Evolutionary conservation across 2,329 filamentous ascomycete species (phyloP).

Genomic region (Colletotrichum tropicale): DNA sequence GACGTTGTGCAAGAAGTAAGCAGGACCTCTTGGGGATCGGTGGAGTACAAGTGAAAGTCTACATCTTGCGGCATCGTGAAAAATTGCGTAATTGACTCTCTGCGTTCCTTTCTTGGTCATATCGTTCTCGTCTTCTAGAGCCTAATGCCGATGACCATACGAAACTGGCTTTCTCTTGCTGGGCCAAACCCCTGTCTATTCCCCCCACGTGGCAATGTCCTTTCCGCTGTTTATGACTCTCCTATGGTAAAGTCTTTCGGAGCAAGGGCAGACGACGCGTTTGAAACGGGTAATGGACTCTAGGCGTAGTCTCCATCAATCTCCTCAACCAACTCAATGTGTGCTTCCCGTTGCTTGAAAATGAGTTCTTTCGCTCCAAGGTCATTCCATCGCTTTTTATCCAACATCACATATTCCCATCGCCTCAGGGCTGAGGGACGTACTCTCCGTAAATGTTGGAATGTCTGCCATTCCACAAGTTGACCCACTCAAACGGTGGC

Average conservation of each 20-base stretch:
- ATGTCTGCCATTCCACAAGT: not conserved
- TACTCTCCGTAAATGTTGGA: not conserved
- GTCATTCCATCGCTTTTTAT: not conserved
- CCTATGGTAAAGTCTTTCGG: not conserved
- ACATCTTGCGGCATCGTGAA: not conserved
- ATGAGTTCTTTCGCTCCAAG: not conserved
- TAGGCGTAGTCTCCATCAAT: not conserved
- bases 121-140: not conserved
- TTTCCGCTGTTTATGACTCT: not conserved
- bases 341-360: not conserved
- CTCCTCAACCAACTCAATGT: not conserved
- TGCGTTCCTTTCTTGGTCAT: not conserved
- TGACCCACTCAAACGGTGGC: not conserved
- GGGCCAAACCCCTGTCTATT: not conserved
- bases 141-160: not conserved
- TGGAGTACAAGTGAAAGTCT: not conserved
- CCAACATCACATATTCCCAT: not conserved
- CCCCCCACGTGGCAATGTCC: not conserved
- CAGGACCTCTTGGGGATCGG: not conserved
- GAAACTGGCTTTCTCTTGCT: not conserved
- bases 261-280: not conserved
- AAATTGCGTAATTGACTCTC: not conserved
- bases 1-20: not conserved
- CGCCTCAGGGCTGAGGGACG: not conserved
- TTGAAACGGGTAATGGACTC: not conserved